Evolutionary conservation across 306 rosid genomes (phyloP), one percentile per base, ranked within the genome.

Genomic region (Vachellia collinsii): DNA sequence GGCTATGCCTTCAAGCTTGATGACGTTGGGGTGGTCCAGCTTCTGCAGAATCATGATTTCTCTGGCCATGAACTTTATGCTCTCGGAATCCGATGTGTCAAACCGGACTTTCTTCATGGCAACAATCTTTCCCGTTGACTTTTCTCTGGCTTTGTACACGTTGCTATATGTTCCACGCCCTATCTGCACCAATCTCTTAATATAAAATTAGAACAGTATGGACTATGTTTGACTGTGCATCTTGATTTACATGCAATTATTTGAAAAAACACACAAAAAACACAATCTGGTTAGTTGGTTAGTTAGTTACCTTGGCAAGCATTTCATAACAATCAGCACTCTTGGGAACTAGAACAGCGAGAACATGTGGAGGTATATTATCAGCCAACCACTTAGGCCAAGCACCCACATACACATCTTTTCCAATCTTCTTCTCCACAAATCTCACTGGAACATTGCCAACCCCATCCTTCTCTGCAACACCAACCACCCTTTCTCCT

Each of bases 151-250:
- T 84, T 93, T 91, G 83, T 93, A 93, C 41, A 93, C 96, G 72
- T 93, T 93, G 85, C 96, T 89, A 65, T 93, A 93, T 22, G 94
- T 89, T 89, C 97, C 97, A 43, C 85, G 92, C 3, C 97, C 96
- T 25, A 87, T 7, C 92, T 89, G 82, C 22, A 54, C n/a, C 11
- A 17, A 54, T 54, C 23, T 54, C n/a, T 54, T 17, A 54, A n/a
- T 54, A 6, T n/a, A 54, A 19, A 8, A 54, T 54, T 54, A 54
- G 11, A 54, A 19, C 59, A 53, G n/a, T 11, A 19, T 10, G 22
- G 3, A n/a, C 61, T 19, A n/a, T 19, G 23, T n/a, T 54, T n/a
- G 7, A 54, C 25, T 54, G 25, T 19, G 25, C 61, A n/a, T 54
- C 61, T 17, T 54, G 10, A 54, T 19, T 54, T n/a, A 19, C 61